phyloP scores from a whole-genome alignment of 2,329 filamentous ascomycete genomes.

The Gyromitra esculenta region DNA sequence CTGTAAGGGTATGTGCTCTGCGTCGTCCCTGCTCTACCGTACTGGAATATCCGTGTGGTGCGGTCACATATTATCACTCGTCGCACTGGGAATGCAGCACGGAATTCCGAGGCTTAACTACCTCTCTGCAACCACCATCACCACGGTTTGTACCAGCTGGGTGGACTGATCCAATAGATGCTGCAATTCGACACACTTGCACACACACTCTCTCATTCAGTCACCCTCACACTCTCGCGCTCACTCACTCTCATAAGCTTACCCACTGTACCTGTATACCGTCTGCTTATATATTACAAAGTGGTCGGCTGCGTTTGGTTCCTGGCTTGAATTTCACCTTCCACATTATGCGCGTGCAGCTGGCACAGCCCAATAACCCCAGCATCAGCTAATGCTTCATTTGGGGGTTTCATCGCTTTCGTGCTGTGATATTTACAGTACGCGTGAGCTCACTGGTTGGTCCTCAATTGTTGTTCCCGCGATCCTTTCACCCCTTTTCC shows the following conservation, averaged over 20 bases:
- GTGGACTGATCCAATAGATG: too few relatives aligned
- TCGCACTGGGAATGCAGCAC: neutral
- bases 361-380: neutral
- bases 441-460: neutral
- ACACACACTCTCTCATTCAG: too few relatives aligned
- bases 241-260: too few relatives aligned
- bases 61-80: neutral
- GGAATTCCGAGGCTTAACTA: too few relatives aligned
- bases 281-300: neutral
- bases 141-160: too few relatives aligned
- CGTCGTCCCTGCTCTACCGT: too few relatives aligned
- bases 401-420: neutral
- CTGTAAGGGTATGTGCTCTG: too few relatives aligned
- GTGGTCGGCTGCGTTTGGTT: neutral
- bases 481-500: constrained; percentile 14
- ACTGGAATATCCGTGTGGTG: too few relatives aligned
- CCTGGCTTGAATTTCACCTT: neutral
- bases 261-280: neutral
- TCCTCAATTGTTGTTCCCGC: constrained; percentile 13
- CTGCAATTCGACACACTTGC: too few relatives aligned
- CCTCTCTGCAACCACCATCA: too few relatives aligned
- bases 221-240: too few relatives aligned
- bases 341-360: neutral
- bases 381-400: neutral
- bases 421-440: neutral